Evolutionary conservation across 1,284 basidiomycete species (phyloP).

Genomic region (Apiotrichum brassicae): DNA sequence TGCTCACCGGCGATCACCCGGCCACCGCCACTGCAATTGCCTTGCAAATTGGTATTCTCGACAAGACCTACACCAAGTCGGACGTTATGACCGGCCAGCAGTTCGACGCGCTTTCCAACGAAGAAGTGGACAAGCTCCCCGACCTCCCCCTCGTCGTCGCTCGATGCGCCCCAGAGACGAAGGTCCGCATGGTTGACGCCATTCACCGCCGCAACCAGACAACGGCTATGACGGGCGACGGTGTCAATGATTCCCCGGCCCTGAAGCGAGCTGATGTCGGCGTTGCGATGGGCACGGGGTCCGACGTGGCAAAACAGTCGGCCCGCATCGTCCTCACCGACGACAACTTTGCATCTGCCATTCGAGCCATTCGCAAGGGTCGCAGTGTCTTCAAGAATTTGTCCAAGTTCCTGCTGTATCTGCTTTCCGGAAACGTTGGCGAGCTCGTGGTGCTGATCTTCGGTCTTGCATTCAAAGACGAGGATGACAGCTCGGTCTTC

Average conservation of each 20-base stretch:
- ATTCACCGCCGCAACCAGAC: conserved; percentile 50
- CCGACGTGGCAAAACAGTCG: conserved; percentile 59
- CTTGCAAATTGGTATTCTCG: conserved; percentile 53
- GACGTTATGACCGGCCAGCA: conserved; percentile 54
- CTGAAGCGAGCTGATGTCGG: conserved; percentile 57
- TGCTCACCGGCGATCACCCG: conserved; percentile 54
- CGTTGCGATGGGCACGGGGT: conserved; percentile 65
- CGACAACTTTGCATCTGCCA: conserved; percentile 67
- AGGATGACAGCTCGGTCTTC: conserved; percentile 56
- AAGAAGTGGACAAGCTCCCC: conserved; percentile 55
- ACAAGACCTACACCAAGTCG: conserved; percentile 42
- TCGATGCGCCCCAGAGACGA: conserved; percentile 54
- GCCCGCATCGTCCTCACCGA: conserved; percentile 62
- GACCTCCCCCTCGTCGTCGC: conserved; percentile 57
- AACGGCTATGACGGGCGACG: conserved; percentile 50
- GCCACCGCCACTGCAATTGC: conserved; percentile 52
- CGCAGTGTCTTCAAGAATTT: conserved; percentile 52
- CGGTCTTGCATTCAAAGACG: conserved; percentile 62
- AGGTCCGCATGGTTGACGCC: conserved; percentile 56
- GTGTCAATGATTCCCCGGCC: conserved; percentile 58
- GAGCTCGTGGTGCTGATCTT: conserved; percentile 58
- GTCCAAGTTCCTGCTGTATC: conserved; percentile 49
- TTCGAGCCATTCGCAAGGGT: conserved; percentile 60
- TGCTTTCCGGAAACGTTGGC: conserved; percentile 57
- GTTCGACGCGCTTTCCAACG: conserved; percentile 60